These are phyloP conservation scores for Ophiognomonia clavigignenti-juglandacearum DNA, from an alignment of 2,329 filamentous ascomycete species.

Conservation along the genomic window DNA sequence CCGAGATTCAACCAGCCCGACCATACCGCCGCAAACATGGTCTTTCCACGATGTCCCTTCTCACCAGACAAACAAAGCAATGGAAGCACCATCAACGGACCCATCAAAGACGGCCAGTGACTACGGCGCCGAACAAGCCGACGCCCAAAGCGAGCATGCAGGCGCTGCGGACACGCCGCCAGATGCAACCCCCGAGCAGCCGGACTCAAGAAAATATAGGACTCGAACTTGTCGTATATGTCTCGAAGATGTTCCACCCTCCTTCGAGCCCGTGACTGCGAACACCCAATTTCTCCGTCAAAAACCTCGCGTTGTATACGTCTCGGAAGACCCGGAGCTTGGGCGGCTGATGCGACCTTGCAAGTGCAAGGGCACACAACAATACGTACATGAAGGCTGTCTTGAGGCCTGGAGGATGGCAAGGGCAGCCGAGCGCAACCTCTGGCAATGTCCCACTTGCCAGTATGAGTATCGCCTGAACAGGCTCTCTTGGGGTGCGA, in stretches of 20 bases:
- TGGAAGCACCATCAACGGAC: too few species aligned
- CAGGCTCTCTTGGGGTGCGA: slow-evolving; percentile 69
- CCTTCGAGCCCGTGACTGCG: slow-evolving; percentile 34
- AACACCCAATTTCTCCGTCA: slow-evolving; percentile 29
- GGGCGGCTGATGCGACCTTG: slow-evolving; percentile 84
- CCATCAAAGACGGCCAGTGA: too few species aligned
- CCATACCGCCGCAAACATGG: too few species aligned
- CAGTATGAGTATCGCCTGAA: slow-evolving; percentile 76
- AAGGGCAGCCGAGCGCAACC: slow-evolving; percentile 66
- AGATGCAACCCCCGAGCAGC: slow-evolving; percentile 20
- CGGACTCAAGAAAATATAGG: slow-evolving; percentile 48
- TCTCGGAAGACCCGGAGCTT: slow-evolving; percentile 66
- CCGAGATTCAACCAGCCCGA: too few species aligned
- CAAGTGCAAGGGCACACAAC: slow-evolving; percentile 86
- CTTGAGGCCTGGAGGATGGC: slow-evolving; percentile 76
- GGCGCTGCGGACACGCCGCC: too few species aligned
- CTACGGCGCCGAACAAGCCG: neutral
- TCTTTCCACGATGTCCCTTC: neutral
- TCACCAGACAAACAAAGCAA: too few species aligned
- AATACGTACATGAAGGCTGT: slow-evolving; percentile 92
- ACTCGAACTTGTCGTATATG: slow-evolving; percentile 85
- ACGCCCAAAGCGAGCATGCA: too few species aligned
- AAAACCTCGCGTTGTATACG: slow-evolving; percentile 45
- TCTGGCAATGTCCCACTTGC: slow-evolving; percentile 85
- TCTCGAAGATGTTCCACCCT: slow-evolving; percentile 60